phyloP scores from a whole-genome alignment of 306 rosid genomes.

The Pyrus communis region DNA sequence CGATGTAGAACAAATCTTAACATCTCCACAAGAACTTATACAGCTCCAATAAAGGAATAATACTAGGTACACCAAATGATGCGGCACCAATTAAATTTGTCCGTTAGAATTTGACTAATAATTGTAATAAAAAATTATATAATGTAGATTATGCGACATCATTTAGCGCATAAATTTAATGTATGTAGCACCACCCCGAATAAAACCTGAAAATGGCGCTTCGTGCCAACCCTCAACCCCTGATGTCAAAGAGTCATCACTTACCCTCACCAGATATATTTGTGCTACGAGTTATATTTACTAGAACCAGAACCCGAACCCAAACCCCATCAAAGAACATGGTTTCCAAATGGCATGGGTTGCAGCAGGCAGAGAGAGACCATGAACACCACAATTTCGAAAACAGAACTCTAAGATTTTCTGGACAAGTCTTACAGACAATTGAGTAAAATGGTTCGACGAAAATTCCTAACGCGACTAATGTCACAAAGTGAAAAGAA shows the following conservation, averaged over 20 bases:
- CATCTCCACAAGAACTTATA: no score
- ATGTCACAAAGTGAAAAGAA: not conserved
- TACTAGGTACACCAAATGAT: no score
- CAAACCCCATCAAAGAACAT: not conserved
- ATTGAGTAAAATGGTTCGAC: conserved; percentile 15
- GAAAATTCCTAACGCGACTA: conserved; percentile 19
- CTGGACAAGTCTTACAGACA: conserved; percentile 11
- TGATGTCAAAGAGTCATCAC: not conserved
- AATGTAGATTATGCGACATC: no score
- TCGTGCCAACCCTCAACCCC: not conserved
- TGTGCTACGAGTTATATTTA: not conserved
- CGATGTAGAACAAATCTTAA: no score
- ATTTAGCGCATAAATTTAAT: no score
- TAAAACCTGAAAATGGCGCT: not conserved
- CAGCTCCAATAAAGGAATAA: no score
- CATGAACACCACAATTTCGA: conserved; percentile 5
- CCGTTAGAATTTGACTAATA: no score
- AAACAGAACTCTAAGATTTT: not conserved
- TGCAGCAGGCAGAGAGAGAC: not conserved
- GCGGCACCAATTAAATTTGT: no score
- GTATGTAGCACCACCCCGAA: no score
- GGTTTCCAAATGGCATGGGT: not conserved
- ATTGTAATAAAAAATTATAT: no score
- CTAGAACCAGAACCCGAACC: not conserved
- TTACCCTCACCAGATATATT: no score